Base-by-base conservation (phyloP, 306 rosid species). In the Quercus ilex region DNA sequence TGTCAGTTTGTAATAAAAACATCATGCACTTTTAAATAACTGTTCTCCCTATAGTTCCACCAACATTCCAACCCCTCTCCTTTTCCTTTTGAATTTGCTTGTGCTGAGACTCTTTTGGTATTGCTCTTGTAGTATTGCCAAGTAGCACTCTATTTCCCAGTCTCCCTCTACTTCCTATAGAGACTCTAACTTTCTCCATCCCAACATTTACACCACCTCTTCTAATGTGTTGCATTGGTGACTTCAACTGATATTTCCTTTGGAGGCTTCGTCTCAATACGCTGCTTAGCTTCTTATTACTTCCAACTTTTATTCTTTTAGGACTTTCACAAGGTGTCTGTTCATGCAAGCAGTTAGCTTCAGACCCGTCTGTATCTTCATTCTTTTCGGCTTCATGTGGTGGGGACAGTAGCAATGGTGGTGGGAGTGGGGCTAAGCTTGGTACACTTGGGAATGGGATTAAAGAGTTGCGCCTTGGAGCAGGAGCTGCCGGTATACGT, bases 21-120 rank as follows among this genome's bases (percentile, higher is more conserved):
- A 52, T 65, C 12, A 64, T 65, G 23, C 3, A 8, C 30, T 69
- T 69, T 76, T 74, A 82, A 17, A 81, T 68, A 49, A 53, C 82
- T 28, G 77, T 49, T 83, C 87, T 90, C 49, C 80, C 88, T 1
- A 76, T 46, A 9, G 87, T 84, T 55, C 94, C 91, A 55, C 94
- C 91, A 55, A 83, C 53, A 65, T 91, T 91, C 98, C 98, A 93
- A 19, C 94, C 99, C 69, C 98, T 91, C 83, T 96, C 98, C 96
- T 91, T 95, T 55, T 90, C 99, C 88, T 86, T 95, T 3, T 84
- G 91, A 69, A 41, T 81, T 71, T 80, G 91, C 85, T 89, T 89
- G 65, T 87, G 89, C 84, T 87, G 97, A 23, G 72, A 68, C 31
- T 88, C 97, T 83, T 90, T 93, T 38, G 76, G 71, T 51, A 82